Conservation (phyloP, 345 rosid genomes). For the Carallia brachiata region DNA sequence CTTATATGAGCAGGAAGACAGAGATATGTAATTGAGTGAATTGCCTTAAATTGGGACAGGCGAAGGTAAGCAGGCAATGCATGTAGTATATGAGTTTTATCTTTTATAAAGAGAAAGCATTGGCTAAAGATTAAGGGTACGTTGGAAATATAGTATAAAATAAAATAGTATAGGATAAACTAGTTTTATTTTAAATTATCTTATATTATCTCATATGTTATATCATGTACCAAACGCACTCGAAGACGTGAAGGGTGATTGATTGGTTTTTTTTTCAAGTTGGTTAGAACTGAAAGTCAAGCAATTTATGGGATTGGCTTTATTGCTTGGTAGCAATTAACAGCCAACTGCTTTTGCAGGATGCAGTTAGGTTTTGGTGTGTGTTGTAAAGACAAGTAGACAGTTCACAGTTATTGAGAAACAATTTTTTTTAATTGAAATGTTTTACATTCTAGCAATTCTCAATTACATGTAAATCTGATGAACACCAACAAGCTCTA, state of each 20-base stretch:
- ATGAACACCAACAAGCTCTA: no score
- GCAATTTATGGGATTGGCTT: neutral
- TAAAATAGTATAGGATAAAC: no score
- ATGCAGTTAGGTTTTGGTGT: slow-evolving; percentile 1
- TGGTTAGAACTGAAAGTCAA: neutral
- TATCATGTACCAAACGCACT: no score
- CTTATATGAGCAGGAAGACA: neutral
- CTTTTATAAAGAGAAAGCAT: no score
- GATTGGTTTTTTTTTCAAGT: neutral
- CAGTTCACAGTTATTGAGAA: neutral
- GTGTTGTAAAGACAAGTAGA: neutral
- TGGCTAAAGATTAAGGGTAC: neutral
- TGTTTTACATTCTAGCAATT: neutral
- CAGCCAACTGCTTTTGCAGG: neutral
- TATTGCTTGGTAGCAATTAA: neutral
- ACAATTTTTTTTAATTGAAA: neutral
- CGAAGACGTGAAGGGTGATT: neutral
- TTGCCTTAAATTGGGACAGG: neutral
- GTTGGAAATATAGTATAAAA: no score
- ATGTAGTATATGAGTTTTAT: neutral
- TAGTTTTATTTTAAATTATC: no score
- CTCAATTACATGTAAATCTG: neutral
- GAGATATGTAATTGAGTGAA: neutral
- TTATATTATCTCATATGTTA: no score
- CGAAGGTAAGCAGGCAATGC: neutral